phyloP scores from a whole-genome alignment of 1,284 basidiomycete species.

The Butyriboletus appendiculatus region DNA sequence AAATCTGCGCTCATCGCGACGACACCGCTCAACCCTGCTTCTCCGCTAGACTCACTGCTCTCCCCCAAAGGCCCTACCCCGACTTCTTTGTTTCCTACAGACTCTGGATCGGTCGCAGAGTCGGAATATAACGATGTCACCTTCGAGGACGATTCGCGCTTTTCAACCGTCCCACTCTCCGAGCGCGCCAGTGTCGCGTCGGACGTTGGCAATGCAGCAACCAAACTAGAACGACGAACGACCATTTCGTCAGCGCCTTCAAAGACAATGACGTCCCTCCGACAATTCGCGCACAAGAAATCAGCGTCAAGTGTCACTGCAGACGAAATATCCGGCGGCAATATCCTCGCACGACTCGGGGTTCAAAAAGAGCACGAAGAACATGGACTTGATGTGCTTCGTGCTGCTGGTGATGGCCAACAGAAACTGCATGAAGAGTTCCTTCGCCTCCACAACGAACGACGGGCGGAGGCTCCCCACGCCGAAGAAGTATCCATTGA shows the following conservation, averaged over 20 bases:
- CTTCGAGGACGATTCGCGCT: slow-evolving; percentile 57
- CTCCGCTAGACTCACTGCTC: slow-evolving; percentile 43
- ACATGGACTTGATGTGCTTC: slow-evolving; percentile 29
- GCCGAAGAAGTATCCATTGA: slow-evolving; percentile 53
- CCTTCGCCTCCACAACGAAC: slow-evolving; percentile 56
- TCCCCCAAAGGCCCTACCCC: slow-evolving; percentile 38
- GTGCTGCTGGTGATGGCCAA: slow-evolving; percentile 62
- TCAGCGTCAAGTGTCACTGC: slow-evolving; percentile 64
- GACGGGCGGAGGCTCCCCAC: slow-evolving; percentile 41
- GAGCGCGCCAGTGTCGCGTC: slow-evolving; percentile 34
- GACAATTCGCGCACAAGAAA: slow-evolving; percentile 52
- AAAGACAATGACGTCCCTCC: slow-evolving; percentile 26
- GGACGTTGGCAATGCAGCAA: slow-evolving; percentile 12
- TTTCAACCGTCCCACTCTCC: slow-evolving; percentile 55
- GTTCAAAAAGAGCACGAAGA: slow-evolving; percentile 44
- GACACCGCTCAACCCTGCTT: slow-evolving; percentile 13
- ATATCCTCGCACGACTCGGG: slow-evolving; percentile 46
- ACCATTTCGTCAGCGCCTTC: slow-evolving; percentile 32
- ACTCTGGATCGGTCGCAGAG: slow-evolving; percentile 50
- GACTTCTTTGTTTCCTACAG: slow-evolving; percentile 30
- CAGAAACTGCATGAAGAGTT: slow-evolving; percentile 73
- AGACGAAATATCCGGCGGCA: slow-evolving; percentile 42
- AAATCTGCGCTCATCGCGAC: slow-evolving; percentile 11
- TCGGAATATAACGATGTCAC: slow-evolving; percentile 63
- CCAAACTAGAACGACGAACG: slow-evolving; percentile 26